Conservation (phyloP, 2,329 filamentous ascomycete genomes). For the Aspergillus neotritici region DNA sequence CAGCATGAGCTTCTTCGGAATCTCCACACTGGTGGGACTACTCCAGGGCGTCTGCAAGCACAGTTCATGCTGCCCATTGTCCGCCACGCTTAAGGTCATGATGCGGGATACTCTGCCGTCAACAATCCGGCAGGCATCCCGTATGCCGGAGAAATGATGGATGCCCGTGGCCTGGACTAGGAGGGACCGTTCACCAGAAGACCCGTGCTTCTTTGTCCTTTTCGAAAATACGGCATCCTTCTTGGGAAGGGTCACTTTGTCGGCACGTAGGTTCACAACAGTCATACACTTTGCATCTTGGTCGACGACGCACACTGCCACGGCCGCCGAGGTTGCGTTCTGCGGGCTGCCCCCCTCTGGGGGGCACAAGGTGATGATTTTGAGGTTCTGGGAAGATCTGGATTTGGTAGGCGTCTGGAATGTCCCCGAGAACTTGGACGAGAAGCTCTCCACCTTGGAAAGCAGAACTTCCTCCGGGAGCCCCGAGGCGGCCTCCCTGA, state of each 20-base stretch:
- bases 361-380: slow-evolving; percentile 60
- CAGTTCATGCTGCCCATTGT: slow-evolving; percentile 59
- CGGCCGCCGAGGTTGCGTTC: slow-evolving; percentile 25
- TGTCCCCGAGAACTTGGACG: slow-evolving; percentile 45
- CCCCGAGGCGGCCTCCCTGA: slow-evolving; percentile 67
- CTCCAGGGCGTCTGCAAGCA: slow-evolving; percentile 74
- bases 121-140: slow-evolving; percentile 65
- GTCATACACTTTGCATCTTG: slow-evolving; percentile 61
- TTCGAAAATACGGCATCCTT: slow-evolving; percentile 23
- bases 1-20: slow-evolving; percentile 54
- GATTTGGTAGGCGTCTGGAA: slow-evolving; percentile 24
- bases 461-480: slow-evolving; percentile 67
- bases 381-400: slow-evolving; percentile 25
- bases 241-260: slow-evolving; percentile 33
- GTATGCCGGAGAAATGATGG: slow-evolving; percentile 60
- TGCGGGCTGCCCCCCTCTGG: slow-evolving; percentile 28
- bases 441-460: slow-evolving; percentile 63
- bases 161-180: slow-evolving; percentile 41
- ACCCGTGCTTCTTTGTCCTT: slow-evolving; percentile 19
- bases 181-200: slow-evolving; percentile 20
- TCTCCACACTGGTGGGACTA: slow-evolving; percentile 58
- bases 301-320: slow-evolving; percentile 63
- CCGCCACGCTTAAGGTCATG: slow-evolving; percentile 62
- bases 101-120: slow-evolving; percentile 65
- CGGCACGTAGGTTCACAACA: slow-evolving; percentile 58